Evolutionary conservation across 306 rosid species (phyloP).

Genomic region (Citrullus colocynthis): DNA sequence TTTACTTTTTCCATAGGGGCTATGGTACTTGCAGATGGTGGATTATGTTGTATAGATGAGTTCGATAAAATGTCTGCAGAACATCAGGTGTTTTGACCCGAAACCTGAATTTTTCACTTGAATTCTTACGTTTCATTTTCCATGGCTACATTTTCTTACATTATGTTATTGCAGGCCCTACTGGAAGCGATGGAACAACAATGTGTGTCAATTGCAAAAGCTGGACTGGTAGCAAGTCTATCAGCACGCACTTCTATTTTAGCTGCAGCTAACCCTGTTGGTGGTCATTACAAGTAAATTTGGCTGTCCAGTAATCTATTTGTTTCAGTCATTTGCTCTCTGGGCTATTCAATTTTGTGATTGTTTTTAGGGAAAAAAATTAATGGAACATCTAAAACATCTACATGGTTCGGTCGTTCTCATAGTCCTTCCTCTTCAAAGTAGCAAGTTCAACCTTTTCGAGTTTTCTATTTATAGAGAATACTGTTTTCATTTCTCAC

Average conservation of each 20-base stretch:
- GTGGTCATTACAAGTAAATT: slow-evolving; percentile 87
- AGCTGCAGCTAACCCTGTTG: slow-evolving; percentile 94
- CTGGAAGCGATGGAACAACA: slow-evolving; percentile 99
- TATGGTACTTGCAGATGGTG: slow-evolving; percentile 92
- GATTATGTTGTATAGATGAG: slow-evolving; percentile 89
- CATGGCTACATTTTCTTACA: slow-evolving; percentile 9
- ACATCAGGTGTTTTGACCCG: slow-evolving; percentile 73
- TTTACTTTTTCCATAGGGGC: slow-evolving; percentile 49
- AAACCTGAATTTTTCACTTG: slow-evolving; percentile 13
- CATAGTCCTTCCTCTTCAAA: neutral
- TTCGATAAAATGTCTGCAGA: slow-evolving; percentile 88
- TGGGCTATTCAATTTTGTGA: neutral
- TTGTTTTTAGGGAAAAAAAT: neutral
- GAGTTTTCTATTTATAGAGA: neutral
- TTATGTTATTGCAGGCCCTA: slow-evolving; percentile 42
- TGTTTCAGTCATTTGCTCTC: neutral
- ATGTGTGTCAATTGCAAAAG: slow-evolving; percentile 94
- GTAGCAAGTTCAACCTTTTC: neutral
- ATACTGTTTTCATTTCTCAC: neutral
- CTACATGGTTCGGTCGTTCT: neutral
- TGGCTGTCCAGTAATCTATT: neutral
- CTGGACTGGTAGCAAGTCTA: slow-evolving; percentile 92
- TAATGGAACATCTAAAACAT: neutral
- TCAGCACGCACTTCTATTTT: slow-evolving; percentile 87
- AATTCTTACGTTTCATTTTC: slow-evolving; percentile 10